Conservation (phyloP, 2,329 filamentous ascomycete genomes). For the Fusarium zealandicum region DNA sequence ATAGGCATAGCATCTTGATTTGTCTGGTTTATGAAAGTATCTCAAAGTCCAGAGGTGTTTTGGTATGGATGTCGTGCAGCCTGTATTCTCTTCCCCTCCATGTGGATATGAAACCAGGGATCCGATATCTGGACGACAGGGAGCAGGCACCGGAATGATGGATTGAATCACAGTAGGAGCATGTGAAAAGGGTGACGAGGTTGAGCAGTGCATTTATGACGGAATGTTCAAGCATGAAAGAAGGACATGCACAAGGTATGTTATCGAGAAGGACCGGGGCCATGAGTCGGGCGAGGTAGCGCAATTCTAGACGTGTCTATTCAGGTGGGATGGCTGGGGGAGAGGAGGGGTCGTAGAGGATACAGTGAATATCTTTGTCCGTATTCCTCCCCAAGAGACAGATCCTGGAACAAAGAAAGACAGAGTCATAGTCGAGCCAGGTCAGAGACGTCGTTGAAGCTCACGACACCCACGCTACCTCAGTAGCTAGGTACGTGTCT, state of each 20-base stretch:
- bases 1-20: constrained; percentile 27
- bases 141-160: too few relatives aligned
- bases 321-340: not conserved
- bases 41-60: not conserved
- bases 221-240: constrained; percentile 17
- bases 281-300: constrained; percentile 26
- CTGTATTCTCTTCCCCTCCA: too few relatives aligned
- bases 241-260: constrained; percentile 22
- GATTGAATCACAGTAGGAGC: not conserved
- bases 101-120: too few relatives aligned
- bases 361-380: not conserved
- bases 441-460: too few relatives aligned
- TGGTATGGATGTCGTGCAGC: too few relatives aligned
- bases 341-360: not conserved
- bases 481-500: too few relatives aligned
- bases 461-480: too few relatives aligned
- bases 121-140: too few relatives aligned
- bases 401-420: too few relatives aligned
- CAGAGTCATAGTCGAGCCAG: too few relatives aligned
- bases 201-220: constrained; percentile 27
- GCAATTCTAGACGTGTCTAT: constrained; percentile 12
- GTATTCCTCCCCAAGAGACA: too few relatives aligned
- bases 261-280: constrained; percentile 15
- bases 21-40: constrained; percentile 13
- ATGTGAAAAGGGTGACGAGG: constrained; percentile 24